Conservation (phyloP, 176 grass and related monocot genomes). For the Bolboschoenus planiculmis region DNA sequence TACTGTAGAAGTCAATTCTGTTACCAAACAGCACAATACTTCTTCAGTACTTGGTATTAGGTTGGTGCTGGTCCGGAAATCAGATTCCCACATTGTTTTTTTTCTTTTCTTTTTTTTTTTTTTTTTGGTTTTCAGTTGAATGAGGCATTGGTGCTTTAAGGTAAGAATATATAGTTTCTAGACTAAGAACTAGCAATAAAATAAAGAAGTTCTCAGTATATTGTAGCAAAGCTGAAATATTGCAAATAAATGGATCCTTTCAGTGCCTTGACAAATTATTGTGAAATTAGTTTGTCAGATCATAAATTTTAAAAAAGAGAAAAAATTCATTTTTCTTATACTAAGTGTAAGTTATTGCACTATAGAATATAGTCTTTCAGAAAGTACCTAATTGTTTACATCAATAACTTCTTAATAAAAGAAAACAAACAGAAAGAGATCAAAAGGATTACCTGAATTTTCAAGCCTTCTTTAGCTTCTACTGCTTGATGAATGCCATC, state of each 20-base stretch:
- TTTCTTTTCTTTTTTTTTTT: too few relatives aligned
- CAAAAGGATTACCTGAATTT: slow-evolving; percentile 59
- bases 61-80: neutral
- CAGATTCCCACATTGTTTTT: neutral
- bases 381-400: neutral
- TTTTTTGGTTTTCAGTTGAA: neutral
- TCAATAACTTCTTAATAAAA: neutral
- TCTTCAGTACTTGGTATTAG: neutral
- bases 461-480: slow-evolving; percentile 94
- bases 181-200: neutral
- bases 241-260: neutral
- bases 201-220: neutral
- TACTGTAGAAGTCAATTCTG: neutral
- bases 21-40: neutral
- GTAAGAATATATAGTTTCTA: neutral
- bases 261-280: neutral
- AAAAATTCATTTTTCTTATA: neutral
- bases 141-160: neutral
- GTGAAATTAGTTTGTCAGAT: neutral
- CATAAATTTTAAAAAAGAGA: neutral
- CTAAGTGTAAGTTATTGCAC: neutral
- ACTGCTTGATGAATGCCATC: slow-evolving; percentile 99
- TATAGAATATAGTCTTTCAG: neutral
- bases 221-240: neutral
- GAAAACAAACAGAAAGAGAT: neutral